Percentiles rank a stretch among this genome's conserved stretches.
phyloP scores from a whole-genome alignment of 257 asterid species.

The Oldenlandia corymbosa region DNA sequence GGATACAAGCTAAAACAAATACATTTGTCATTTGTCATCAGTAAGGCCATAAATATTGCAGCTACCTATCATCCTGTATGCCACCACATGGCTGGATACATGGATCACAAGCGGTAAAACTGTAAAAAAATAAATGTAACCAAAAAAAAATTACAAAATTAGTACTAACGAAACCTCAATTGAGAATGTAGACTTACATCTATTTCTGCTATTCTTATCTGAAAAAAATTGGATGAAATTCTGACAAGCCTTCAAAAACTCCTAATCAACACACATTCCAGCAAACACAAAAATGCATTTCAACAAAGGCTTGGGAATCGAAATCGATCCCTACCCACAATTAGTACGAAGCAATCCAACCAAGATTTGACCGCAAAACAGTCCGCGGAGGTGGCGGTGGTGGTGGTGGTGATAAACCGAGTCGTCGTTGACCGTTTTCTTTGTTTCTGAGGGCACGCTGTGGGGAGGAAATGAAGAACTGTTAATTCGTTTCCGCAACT shows the following conservation, averaged over 20 bases:
- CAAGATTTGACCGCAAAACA: constrained; percentile 19
- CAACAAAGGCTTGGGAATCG: constrained; percentile 67
- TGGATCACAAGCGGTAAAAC: no score
- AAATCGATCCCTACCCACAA: constrained; percentile 67
- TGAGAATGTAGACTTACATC: constrained; percentile 32
- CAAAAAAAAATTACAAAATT: neutral
- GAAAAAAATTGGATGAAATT: constrained; percentile 35
- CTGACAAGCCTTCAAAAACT: constrained; percentile 52
- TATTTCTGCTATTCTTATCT: constrained; percentile 20
- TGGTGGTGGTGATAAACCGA: no score
- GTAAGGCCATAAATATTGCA: no score
- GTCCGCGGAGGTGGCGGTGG: no score
- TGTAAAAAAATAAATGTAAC: no score
- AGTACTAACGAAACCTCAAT: neutral
- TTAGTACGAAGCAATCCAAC: constrained; percentile 29
- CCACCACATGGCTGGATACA: no score
- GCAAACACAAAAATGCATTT: constrained; percentile 76
- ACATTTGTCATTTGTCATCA: no score
- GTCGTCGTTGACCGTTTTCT: no score
- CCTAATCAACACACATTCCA: constrained; percentile 64
- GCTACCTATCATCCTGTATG: no score
- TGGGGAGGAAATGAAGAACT: no score
- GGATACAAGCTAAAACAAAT: neutral
- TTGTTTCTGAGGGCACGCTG: no score
- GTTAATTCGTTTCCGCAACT: no score